Evolutionary conservation across 2,329 filamentous ascomycete species (phyloP).

Genomic region (Colletotrichum orchidophilum): DNA sequence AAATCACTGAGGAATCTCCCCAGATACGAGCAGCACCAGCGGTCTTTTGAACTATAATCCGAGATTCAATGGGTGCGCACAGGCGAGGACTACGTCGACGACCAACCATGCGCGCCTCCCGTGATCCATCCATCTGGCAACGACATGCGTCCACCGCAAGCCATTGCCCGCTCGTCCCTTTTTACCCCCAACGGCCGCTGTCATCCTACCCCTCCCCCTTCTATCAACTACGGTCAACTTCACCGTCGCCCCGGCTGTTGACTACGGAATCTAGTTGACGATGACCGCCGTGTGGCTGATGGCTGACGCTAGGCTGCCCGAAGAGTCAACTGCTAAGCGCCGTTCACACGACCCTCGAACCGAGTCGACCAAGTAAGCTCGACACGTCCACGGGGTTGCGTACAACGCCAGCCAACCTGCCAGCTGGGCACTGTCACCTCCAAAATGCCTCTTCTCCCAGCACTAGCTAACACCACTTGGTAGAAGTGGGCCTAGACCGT

Average conservation of each 20-base stretch:
- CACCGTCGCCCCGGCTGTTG: slow-evolving; percentile 1
- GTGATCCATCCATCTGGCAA: neutral
- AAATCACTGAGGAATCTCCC: neutral
- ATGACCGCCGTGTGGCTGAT: slow-evolving; percentile 13
- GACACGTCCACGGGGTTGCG: neutral
- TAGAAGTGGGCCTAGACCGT: slow-evolving; percentile 20
- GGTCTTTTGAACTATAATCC: neutral
- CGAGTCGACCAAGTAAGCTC: slow-evolving; percentile 8
- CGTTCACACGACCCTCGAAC: slow-evolving; percentile 16
- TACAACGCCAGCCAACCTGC: neutral
- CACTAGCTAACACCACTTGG: slow-evolving; percentile 24
- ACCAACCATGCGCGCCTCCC: neutral
- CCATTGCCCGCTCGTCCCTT: neutral
- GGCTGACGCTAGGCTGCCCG: slow-evolving; percentile 19
- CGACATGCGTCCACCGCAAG: slow-evolving; percentile 13
- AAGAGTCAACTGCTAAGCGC: slow-evolving; percentile 11
- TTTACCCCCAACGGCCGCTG: neutral
- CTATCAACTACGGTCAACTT: neutral
- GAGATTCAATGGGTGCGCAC: neutral
- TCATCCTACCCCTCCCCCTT: neutral
- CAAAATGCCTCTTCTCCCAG: slow-evolving; percentile 18
- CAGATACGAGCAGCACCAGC: neutral
- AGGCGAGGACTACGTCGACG: neutral
- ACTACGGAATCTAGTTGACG: neutral
- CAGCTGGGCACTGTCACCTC: slow-evolving; percentile 1